Evolutionary conservation across 2,329 filamentous ascomycete genomes (phyloP).

Genomic region (Penicillium sp.): DNA sequence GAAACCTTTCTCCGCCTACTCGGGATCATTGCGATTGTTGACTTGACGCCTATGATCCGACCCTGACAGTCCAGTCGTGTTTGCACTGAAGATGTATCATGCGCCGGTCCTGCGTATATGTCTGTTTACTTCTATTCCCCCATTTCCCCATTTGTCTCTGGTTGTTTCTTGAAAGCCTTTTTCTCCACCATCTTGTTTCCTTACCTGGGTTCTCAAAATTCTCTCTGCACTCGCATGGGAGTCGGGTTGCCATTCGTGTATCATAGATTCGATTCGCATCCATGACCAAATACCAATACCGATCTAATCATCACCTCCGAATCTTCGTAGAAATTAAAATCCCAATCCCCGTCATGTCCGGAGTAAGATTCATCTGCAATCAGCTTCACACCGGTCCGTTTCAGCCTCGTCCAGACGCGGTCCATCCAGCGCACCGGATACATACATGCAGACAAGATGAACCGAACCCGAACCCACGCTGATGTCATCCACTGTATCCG

Average conservation of each 20-base stretch:
- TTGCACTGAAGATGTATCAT: constrained; percentile 16
- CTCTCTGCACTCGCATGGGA: constrained; percentile 15
- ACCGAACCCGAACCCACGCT: constrained; percentile 17
- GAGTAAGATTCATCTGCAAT: too few species aligned
- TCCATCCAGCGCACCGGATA: too few species aligned
- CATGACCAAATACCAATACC: constrained; percentile 23
- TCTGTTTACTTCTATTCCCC: constrained; percentile 18
- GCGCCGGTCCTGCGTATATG: constrained; percentile 4
- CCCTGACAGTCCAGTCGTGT: not conserved
- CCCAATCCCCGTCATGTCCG: too few species aligned
- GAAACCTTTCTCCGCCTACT: constrained; percentile 11
- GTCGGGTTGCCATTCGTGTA: constrained; percentile 28
- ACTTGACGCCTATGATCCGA: not conserved
- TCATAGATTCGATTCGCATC: constrained; percentile 31
- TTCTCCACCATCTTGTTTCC: constrained; percentile 14
- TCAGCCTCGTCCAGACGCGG: not conserved
- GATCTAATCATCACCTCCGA: too few species aligned
- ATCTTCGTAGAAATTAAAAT: too few species aligned
- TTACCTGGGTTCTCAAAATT: constrained; percentile 21
- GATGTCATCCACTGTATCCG: constrained; percentile 34
- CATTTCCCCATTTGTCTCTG: constrained; percentile 17
- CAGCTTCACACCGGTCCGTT: not conserved
- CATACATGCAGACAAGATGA: too few species aligned
- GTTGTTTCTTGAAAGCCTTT: constrained; percentile 23
- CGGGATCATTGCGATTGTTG: not conserved